Evolutionary conservation across 257 asterid species (phyloP).

Genomic region (Capsicum rhomboideum): DNA sequence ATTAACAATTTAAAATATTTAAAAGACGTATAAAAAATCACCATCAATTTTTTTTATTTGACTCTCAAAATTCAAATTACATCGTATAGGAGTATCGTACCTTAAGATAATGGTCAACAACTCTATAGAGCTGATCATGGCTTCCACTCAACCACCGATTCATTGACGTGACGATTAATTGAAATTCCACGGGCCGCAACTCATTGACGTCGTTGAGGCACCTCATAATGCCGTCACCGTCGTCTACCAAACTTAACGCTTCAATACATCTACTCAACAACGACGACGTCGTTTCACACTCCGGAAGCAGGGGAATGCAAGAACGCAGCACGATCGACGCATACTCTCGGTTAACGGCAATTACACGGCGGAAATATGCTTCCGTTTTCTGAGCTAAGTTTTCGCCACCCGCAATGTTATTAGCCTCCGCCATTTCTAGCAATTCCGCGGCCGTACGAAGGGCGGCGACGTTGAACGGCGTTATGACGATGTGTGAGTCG

Average conservation of each 20-base stretch:
- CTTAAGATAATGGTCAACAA: conserved; percentile 64
- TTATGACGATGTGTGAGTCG: conserved; percentile 43
- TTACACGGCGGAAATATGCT: conserved; percentile 46
- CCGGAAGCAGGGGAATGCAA: conserved; percentile 60
- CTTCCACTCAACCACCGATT: conserved; percentile 42
- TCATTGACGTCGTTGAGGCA: conserved; percentile 39
- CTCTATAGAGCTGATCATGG: conserved; percentile 67
- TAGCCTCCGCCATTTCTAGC: conserved; percentile 53
- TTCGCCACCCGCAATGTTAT: conserved; percentile 7
- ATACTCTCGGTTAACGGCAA: conserved; percentile 44
- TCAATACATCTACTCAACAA: conserved; percentile 70
- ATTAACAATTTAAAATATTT: too few species aligned
- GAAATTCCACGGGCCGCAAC: conserved; percentile 34
- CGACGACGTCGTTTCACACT: conserved; percentile 53
- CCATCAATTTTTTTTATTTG: too few species aligned
- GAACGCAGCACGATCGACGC: conserved; percentile 49
- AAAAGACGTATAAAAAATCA: too few species aligned
- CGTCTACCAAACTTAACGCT: conserved; percentile 49
- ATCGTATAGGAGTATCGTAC: conserved; percentile 6
- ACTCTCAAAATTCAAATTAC: too few species aligned
- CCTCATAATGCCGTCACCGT: conserved; percentile 19
- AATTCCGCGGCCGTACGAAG: conserved; percentile 72
- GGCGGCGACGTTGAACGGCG: conserved; percentile 74
- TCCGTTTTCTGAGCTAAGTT: conserved; percentile 58
- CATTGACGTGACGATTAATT: conserved; percentile 38